Evolutionary conservation across 768 basidiomycete species (phyloP).

Genomic region (Psilocybe sp.): DNA sequence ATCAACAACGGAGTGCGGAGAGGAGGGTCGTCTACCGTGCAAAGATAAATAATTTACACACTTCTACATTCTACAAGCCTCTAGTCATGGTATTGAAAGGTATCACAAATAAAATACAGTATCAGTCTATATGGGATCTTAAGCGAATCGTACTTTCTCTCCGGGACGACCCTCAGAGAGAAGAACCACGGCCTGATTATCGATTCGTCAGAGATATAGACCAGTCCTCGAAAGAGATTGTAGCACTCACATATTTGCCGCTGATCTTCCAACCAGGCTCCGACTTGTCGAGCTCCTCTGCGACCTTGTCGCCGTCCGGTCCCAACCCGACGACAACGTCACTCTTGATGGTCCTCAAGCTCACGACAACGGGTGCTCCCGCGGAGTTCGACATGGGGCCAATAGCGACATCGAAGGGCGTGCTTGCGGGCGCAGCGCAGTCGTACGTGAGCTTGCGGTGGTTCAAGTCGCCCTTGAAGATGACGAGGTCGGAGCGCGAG

Average conservation of each 20-base stretch:
- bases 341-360: slow-evolving; percentile 89
- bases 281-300: slow-evolving; percentile 76
- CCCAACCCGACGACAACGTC: slow-evolving; percentile 92
- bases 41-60: too few species aligned
- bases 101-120: background rate
- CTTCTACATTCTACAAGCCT: too few species aligned
- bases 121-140: slow-evolving; percentile 1
- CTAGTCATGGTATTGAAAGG: too few species aligned
- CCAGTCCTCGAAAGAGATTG: background rate
- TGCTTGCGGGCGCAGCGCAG: slow-evolving; percentile 81
- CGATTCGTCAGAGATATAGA: background rate
- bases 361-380: slow-evolving; percentile 85
- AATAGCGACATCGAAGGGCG: slow-evolving; percentile 87
- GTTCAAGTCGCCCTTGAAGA: slow-evolving; percentile 94
- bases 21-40: too few species aligned
- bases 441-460: slow-evolving; percentile 90
- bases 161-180: slow-evolving; percentile 87
- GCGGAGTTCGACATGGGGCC: slow-evolving; percentile 88
- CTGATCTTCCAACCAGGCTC: slow-evolving; percentile 97
- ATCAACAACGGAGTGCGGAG: too few species aligned
- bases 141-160: slow-evolving; percentile 78
- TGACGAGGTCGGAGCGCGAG: slow-evolving; percentile 84
- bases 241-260: slow-evolving; percentile 83
- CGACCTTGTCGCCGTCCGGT: slow-evolving; percentile 60
- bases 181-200: slow-evolving; percentile 74